Base-by-base conservation (phyloP, 2,329 filamentous ascomycete genomes). In the Pseudonectria buxi region DNA sequence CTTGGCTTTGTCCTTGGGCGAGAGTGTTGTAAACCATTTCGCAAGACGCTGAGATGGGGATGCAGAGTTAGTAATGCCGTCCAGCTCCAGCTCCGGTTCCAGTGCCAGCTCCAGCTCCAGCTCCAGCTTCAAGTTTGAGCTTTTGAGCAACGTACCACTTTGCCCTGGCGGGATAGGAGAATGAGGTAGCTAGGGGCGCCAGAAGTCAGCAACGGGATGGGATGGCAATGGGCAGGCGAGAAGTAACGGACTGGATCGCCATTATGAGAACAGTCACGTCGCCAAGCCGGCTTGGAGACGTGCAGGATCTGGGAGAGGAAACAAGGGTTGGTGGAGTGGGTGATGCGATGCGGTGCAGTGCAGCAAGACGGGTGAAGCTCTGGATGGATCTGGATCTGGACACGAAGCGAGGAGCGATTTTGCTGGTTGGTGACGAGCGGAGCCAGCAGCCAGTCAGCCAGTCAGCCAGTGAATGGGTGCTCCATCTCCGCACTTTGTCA, bases 21-120 rank as follows among this genome's bases (percentile, higher is more conserved):
- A 95, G 45, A 98, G 76, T 12, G 92, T 98, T 36, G 89, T 94
- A 69, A 98, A 98, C 92, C 92, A 98, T 71, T 98, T 98, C 51
- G 92, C 92, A 37, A 98, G 82, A 59, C 92, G 89, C 92, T 98
- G 67, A 37, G 46, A 22, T 9, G 18, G 9, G 18, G 18, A 40
- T 48, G n/a, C 31, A 30, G 27, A 36, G 33, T 56, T 16, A 55
- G 51, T 39, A 26, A 31, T 29, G 33, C 13, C 28, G 9, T 9
- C 18, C 18, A 22, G 18, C 9, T 22, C 18, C 5, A 9, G 18
- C 18, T 22, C 18, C 18, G 9, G 18, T 9, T 22, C 9, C n/a
- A n/a, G n/a, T n/a, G n/a, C 18, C 18, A 22, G 18, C 9, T 22
- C 18, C 5, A 9, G 18, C 18, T 22, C 18, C 18, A 22, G 18